phyloP scores from a whole-genome alignment of 2,329 filamentous ascomycete genomes.

The Fusarium dlaminii region DNA sequence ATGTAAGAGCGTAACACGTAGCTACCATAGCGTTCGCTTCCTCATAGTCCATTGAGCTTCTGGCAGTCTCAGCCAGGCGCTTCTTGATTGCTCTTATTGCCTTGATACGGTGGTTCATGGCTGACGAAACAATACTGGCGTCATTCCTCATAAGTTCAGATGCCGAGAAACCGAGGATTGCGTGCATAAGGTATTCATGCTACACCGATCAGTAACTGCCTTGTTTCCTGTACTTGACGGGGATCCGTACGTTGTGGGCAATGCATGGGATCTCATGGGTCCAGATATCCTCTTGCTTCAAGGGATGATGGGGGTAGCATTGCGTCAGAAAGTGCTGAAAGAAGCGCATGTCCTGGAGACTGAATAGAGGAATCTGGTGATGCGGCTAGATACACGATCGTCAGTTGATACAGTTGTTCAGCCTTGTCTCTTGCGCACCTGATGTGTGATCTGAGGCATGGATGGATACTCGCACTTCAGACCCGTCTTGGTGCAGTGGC shows the following conservation, averaged over 20 bases:
- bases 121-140: conserved; percentile 62
- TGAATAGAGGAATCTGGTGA: conserved; percentile 67
- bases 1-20: conserved; percentile 67
- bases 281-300: conserved; percentile 74
- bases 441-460: conserved; percentile 59
- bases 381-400: conserved; percentile 54
- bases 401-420: not conserved
- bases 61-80: conserved; percentile 56
- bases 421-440: conserved; percentile 47
- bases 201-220: conserved; percentile 41
- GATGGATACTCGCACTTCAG: conserved; percentile 71
- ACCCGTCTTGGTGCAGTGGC: conserved; percentile 70
- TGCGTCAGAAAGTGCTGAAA: conserved; percentile 73
- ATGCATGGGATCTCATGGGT: conserved; percentile 73
- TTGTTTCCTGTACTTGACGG: too few relatives aligned
- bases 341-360: conserved; percentile 71
- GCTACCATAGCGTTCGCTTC: conserved; percentile 69
- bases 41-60: conserved; percentile 55
- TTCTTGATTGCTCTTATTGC: conserved; percentile 71
- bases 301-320: conserved; percentile 71
- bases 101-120: conserved; percentile 71
- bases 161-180: conserved; percentile 73
- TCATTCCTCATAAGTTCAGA: conserved; percentile 68
- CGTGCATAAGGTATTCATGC: conserved; percentile 76
- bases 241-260: conserved; percentile 66